These are phyloP conservation scores for Clitoria ternatea DNA, from an alignment of 306 rosid genomes.

Conservation along the genomic window DNA sequence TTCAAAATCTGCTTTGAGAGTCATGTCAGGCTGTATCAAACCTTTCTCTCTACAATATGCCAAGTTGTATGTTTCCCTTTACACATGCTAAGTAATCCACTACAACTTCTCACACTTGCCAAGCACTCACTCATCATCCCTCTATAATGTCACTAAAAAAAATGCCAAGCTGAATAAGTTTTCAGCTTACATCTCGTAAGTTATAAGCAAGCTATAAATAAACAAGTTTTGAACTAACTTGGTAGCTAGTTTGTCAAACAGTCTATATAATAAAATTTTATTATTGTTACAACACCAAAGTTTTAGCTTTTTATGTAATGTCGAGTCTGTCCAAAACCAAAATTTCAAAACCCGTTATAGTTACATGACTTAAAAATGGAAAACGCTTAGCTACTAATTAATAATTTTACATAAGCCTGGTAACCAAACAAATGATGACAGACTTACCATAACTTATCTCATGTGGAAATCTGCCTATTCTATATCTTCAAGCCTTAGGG, in stretches of 20 bases:
- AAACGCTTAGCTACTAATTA: background rate
- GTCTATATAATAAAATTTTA: too few species aligned
- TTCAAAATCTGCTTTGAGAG: background rate
- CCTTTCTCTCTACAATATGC: too few species aligned
- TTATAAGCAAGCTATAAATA: too few species aligned
- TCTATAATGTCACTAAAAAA: background rate
- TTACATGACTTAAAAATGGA: background rate
- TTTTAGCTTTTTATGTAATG: background rate
- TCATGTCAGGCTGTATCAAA: background rate
- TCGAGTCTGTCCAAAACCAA: background rate
- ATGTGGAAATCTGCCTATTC: conserved; percentile 40
- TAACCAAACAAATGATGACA: background rate
- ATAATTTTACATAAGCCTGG: background rate
- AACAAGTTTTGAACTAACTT: too few species aligned
- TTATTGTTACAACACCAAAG: background rate
- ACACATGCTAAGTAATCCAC: background rate
- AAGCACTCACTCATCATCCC: background rate
- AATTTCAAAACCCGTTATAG: background rate
- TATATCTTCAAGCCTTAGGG: conserved; percentile 70
- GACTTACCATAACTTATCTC: conserved; percentile 9
- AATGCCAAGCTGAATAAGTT: too few species aligned
- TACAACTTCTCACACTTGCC: background rate
- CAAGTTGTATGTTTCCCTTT: background rate
- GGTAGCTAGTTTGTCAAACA: too few species aligned
- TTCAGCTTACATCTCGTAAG: too few species aligned